Evolutionary conservation across 2,329 filamentous ascomycete genomes (phyloP), one percentile per base, ranked within the genome.

Genomic region (Aspergillus clavatus): DNA sequence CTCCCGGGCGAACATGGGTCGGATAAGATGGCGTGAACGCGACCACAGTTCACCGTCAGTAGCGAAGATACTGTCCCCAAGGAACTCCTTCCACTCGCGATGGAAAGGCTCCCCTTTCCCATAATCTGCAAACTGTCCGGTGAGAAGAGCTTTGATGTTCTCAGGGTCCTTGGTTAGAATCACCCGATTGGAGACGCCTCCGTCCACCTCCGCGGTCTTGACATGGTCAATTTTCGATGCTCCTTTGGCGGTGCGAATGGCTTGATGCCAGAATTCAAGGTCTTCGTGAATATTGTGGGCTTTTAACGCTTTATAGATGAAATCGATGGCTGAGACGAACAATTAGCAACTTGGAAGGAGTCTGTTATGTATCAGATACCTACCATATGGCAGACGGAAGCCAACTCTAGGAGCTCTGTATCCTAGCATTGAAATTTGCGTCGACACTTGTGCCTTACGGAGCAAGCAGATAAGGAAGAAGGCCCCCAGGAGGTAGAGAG

Each of bases 61-160:
- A 6, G 83, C 83, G 67, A 87, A 89, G 72, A 87, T 88, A 70
- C 84, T 83, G 62, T 94, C 83, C n/a, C 89, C 89, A 16, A 95
- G 72, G 55, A 95, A 94, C 11, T 82, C 79, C 46, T 80, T 75
- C 84, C 86, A 94, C 41, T 89, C 84, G 7, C 67, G 56, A 57
- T 90, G 84, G 69, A 95, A 95, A 18, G 58, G 26, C 41, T 67
- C 56, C 7, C 89, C 89, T 69, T 95, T 95, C 52, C 89, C 90
- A 61, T 83, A 96, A 60, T 95, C 87, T 31, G 71, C 70, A 61
- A 96, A 96, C 61, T 95, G 88, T 1, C 84, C 86, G 0, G 89
- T 87, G n/a, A 96, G 74, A 18, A 96, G 77, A 5, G 90, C 87
- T 66, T 95, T 95, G 72, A 95, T 86, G 62, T 95, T 95, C 59